Evolutionary conservation across 2,329 filamentous ascomycete species (phyloP).

Genomic region (Verticillium nonalfalfae): DNA sequence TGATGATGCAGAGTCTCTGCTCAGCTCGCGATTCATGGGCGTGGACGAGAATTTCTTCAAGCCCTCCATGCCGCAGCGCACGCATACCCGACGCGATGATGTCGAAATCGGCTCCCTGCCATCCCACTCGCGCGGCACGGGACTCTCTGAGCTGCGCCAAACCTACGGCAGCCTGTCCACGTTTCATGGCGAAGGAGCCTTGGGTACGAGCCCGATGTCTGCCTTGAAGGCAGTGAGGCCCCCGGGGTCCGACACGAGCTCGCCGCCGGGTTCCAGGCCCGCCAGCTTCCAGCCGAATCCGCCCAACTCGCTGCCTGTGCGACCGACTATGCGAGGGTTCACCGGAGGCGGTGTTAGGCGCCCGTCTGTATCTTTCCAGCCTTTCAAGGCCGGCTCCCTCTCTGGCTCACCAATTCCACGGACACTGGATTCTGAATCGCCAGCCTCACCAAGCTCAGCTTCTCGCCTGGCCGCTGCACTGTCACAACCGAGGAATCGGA

Average conservation of each 20-base stretch:
- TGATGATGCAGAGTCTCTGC: constrained; percentile 81
- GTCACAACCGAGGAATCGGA: constrained; percentile 59
- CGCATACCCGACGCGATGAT: constrained; percentile 26
- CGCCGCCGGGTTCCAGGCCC: constrained; percentile 46
- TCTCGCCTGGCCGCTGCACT: constrained; percentile 40
- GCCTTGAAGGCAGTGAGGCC: constrained; percentile 65
- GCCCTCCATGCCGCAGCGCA: constrained; percentile 62
- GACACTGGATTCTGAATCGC: constrained; percentile 40
- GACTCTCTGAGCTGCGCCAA: constrained; percentile 59
- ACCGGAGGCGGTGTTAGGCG: constrained; percentile 55
- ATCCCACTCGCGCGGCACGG: constrained; percentile 43
- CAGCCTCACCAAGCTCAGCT: constrained; percentile 47
- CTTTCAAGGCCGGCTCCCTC: constrained; percentile 94
- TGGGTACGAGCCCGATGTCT: constrained; percentile 81
- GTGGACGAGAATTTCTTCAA: constrained; percentile 83
- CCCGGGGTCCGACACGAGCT: constrained; percentile 56
- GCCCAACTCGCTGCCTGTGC: constrained; percentile 48
- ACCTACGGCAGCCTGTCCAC: constrained; percentile 88
- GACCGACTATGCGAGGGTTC: constrained; percentile 32
- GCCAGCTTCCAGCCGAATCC: constrained; percentile 36
- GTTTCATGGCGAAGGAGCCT: constrained; percentile 71
- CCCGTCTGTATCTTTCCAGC: constrained; percentile 84
- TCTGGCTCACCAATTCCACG: constrained; percentile 71
- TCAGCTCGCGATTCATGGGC: constrained; percentile 91
- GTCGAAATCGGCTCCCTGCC: constrained; percentile 71